Conservation (phyloP, 345 rosid species). For the Lenwebbia sp. region DNA sequence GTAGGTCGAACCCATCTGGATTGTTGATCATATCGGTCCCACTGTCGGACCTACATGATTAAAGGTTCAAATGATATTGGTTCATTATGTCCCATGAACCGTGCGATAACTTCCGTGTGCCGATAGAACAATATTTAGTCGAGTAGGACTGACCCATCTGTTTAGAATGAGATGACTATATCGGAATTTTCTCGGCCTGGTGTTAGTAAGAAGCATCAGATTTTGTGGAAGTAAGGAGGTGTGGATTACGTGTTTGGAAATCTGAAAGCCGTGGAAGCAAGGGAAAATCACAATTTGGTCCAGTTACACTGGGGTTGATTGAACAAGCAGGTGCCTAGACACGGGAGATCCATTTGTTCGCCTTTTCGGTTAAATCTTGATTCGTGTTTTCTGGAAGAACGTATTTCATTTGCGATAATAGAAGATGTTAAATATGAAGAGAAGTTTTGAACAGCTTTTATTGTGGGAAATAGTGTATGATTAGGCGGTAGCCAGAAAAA, state of each 20-base stretch:
- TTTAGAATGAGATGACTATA: neutral
- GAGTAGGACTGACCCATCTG: neutral
- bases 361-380: neutral
- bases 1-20: neutral
- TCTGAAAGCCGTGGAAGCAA: neutral
- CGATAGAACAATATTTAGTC: neutral
- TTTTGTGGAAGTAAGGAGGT: neutral
- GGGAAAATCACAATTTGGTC: neutral
- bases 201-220: neutral
- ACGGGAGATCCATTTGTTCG: neutral
- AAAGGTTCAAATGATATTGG: neutral
- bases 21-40: neutral
- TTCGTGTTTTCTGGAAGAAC: neutral
- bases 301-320: neutral
- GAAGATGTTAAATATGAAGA: neutral
- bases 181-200: neutral
- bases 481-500: neutral
- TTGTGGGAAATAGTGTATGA: neutral
- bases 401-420: neutral
- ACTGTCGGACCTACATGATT: neutral
- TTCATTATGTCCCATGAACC: neutral
- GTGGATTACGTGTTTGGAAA: neutral
- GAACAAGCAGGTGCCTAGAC: neutral
- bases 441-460: neutral
- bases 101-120: neutral